A percentile compares a stretch with the other conserved stretches of the same genome.
These are phyloP conservation scores for Graphiopsis chlorocephala DNA, from an alignment of 2,329 filamentous ascomycete genomes.

Conservation along the genomic window DNA sequence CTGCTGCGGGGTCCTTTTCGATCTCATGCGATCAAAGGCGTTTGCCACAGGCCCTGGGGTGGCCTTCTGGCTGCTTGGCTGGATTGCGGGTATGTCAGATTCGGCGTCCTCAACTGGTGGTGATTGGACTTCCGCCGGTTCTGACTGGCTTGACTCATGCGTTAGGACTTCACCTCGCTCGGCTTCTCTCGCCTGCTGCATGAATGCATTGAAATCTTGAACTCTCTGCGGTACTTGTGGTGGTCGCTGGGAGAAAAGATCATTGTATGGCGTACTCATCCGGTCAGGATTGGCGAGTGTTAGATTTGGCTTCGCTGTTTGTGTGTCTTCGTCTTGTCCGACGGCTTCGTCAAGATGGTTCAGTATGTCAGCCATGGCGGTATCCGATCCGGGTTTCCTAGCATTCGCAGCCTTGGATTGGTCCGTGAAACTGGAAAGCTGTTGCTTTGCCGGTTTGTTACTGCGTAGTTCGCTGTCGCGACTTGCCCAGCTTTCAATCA, in stretches of 20 bases:
- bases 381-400: background rate
- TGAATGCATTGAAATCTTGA: conserved; percentile 42
- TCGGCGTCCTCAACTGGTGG: conserved; percentile 15
- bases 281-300: conserved; percentile 26
- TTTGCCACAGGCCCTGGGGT: conserved; percentile 53
- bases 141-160: background rate
- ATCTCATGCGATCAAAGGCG: conserved; percentile 64
- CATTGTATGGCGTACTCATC: conserved; percentile 25
- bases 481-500: conserved; percentile 50
- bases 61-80: conserved; percentile 30
- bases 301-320: background rate
- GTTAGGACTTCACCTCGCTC: background rate
- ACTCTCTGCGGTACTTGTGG: conserved; percentile 26
- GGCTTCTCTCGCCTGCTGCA: conserved; percentile 20
- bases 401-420: background rate
- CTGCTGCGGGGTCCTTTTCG: conserved; percentile 60
- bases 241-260: conserved; percentile 29
- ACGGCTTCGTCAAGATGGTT: background rate
- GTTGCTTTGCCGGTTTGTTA: background rate
- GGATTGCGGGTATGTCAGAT: conserved; percentile 31
- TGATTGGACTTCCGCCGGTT: too few relatives aligned
- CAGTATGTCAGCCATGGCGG: background rate
- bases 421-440: background rate
- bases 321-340: background rate
- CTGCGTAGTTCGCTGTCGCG: conserved; percentile 32